Evolutionary conservation across 495 filamentous ascomycete species (phyloP), one percentile per base, ranked within the genome.

Genomic region (Penicillium coffeae): DNA sequence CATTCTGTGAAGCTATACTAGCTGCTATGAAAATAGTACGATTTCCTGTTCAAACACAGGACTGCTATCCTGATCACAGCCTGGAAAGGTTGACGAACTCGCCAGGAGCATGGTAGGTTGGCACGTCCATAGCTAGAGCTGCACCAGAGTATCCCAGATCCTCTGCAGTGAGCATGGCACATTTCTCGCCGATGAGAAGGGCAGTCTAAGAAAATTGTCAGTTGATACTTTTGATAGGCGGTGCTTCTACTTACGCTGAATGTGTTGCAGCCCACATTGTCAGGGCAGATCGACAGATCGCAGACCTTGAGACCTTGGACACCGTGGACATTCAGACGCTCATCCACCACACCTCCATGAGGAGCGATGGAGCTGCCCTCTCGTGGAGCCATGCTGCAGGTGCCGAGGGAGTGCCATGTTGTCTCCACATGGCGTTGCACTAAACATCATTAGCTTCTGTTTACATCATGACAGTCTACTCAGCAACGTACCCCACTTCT

Each of bases 111-210:
- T 84, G 67, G 53, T 85, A 84, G 8, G 66, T 63, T 15, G 80
- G 79, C 6, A 91, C 84, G 59, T 81, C 81, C 87, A 93, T 92
- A 47, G 88, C 79, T 47, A 93, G 71, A 35, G 79, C 86, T 36
- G 75, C 72, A 14, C 87, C 87, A 19, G 77, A 82, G 64, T 90
- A 90, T 3, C 87, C 88, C 16, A 90, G 71, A 53, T 90, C 84
- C 63, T 89, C 86, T 3, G 81, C 86, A n/a, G 80, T 70, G 1
- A 90, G 73, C 49, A 85, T 67, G 0, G 85, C 85, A 18, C 78
- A 82, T 68, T 93, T 93, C 72, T 93, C 87, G n/a, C 87, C 88
- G 45, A 93, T 90, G 6, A 89, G 71, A 9, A 91, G 76, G 19
- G 88, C 87, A 12, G 85, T 90, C 37, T 80, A 80, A 22, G 8